Evolutionary conservation across 495 filamentous ascomycete genomes (phyloP).

Genomic region (Paragyromitra xinjiangensis): DNA sequence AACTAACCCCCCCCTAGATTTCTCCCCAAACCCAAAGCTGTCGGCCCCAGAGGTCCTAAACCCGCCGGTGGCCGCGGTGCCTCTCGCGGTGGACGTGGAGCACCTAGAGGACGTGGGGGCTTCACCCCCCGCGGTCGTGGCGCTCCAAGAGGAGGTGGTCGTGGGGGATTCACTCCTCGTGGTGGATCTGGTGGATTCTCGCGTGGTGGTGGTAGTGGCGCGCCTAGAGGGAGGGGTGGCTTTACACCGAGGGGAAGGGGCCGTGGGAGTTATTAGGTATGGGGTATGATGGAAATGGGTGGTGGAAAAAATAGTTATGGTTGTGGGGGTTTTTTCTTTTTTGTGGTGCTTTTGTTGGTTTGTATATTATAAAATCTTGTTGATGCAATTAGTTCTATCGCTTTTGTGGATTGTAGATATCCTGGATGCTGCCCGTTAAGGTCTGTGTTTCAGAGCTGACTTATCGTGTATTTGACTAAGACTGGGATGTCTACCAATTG

Average conservation of each 20-base stretch:
- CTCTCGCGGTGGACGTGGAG: constrained; percentile 68
- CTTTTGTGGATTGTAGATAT: neutral
- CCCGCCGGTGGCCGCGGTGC: constrained; percentile 63
- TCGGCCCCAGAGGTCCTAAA: constrained; percentile 88
- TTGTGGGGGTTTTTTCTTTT: constrained; percentile 5
- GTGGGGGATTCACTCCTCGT: constrained; percentile 61
- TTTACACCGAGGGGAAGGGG: constrained; percentile 23
- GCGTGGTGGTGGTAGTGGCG: constrained; percentile 3
- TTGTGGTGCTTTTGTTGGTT: constrained; percentile 4
- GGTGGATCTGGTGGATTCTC: constrained; percentile 58
- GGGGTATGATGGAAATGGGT: neutral
- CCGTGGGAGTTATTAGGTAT: constrained; percentile 15
- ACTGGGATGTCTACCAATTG: too few relatives aligned
- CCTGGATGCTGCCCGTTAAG: neutral
- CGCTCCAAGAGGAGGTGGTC: constrained; percentile 55
- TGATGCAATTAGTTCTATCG: constrained; percentile 3
- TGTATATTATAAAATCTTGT: constrained; percentile 33
- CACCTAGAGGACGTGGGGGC: constrained; percentile 62
- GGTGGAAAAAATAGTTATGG: neutral
- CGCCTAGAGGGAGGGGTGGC: neutral
- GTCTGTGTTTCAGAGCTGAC: neutral
- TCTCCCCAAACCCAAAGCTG: constrained; percentile 89
- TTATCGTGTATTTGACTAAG: too few relatives aligned
- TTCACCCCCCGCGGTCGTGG: constrained; percentile 61
- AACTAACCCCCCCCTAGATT: constrained; percentile 61